Evolutionary conservation across 805 yeast species (phyloP), one percentile per base, ranked within the genome.

Genomic region (Wickerhamiella azyma): DNA sequence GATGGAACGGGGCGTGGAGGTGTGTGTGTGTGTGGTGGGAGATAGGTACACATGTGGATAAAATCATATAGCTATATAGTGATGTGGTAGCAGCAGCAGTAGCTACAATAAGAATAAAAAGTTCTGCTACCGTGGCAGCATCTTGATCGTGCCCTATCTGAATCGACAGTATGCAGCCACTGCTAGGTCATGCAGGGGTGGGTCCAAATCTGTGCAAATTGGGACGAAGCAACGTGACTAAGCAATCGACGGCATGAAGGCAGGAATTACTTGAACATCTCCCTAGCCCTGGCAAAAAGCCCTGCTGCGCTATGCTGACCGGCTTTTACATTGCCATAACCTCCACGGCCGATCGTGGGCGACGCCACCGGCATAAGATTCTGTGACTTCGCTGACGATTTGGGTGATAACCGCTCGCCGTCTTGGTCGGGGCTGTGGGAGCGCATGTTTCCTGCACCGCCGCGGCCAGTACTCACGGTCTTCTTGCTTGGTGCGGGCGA

Each of bases 361-460:
- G 52, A 48, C 9, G 49, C 39, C 11, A 52, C 44, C 39, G 71
- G 71, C 3, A 75, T 66, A 9, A 72, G 69, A 0, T 75, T 67
- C 9, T 60, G 61, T 8, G 43, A 42, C 7, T 56, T 64, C 2
- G 60, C 63, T 37, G 77, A 84, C 5, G 77, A 84, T 54, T 77
- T 86, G 59, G 80, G 86, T 10, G 81, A 71, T 52, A 68, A 70
- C 50, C 86, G 67, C 5, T 84, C 70, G 41, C 74, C 55, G 41
- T 70, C 68, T 14, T 55, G 55, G 58, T 79, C 76, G 30, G 68
- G 68, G 59, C 79, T 81, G 50, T 66, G 69, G 30, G 30, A 9
- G 46, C 76, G 64, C 83, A 81, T 81, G 55, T 81, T 81, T 5
- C 89, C 89, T 42, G 74, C 77, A 6, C 89, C 89, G 6, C 89